Evolutionary conservation across 2,329 filamentous ascomycete genomes (phyloP).

Genomic region (Talaromyces piceae): DNA sequence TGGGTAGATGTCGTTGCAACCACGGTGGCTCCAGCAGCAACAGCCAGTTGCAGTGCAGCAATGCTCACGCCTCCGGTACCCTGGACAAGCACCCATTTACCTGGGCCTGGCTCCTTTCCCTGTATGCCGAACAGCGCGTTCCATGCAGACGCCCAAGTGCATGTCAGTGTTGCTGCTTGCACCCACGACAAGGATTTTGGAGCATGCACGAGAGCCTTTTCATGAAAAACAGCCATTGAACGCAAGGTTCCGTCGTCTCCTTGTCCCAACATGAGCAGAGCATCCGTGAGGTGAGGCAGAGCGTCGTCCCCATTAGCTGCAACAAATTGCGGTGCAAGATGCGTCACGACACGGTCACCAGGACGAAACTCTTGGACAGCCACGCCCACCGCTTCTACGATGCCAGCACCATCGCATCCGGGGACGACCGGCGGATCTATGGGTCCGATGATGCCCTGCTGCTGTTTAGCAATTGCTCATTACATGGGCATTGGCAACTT

Average conservation of each 20-base stretch:
- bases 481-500: neutral
- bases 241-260: constrained; percentile 42
- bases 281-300: constrained; percentile 9
- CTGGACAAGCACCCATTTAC: constrained; percentile 47
- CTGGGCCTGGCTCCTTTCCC: constrained; percentile 40
- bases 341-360: constrained; percentile 9
- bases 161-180: constrained; percentile 9
- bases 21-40: constrained; percentile 39
- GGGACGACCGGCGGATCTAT: constrained; percentile 34
- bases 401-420: constrained; percentile 56
- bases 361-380: constrained; percentile 31
- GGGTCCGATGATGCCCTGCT: constrained; percentile 5
- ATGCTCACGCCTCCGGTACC: constrained; percentile 50
- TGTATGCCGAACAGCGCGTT: constrained; percentile 50
- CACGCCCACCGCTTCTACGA: constrained; percentile 50
- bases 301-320: constrained; percentile 36
- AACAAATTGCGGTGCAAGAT: constrained; percentile 26
- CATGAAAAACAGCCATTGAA: constrained; percentile 41
- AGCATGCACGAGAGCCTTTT: constrained; percentile 42
- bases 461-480: neutral
- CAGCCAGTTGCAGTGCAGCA: constrained; percentile 43
- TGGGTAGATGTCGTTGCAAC: constrained; percentile 50
- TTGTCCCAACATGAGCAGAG: constrained; percentile 32
- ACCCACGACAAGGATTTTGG: constrained; percentile 41
- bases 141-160: constrained; percentile 47